phyloP scores from a whole-genome alignment of 306 rosid species.

The Medicago ruthenica region DNA sequence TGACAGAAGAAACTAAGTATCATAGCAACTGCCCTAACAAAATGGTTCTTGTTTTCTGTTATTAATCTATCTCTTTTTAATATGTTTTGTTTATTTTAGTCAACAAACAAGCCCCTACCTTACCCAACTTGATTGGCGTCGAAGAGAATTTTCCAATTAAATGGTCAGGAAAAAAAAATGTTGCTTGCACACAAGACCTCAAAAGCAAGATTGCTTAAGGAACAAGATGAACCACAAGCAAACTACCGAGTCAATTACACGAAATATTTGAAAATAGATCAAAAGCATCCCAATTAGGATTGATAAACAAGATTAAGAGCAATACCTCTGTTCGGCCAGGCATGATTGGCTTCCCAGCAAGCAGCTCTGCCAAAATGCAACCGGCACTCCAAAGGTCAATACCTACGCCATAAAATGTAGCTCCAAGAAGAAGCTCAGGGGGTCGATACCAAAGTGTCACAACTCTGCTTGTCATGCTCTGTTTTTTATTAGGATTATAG shows the following conservation, averaged over 20 bases:
- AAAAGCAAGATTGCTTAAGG: conserved; percentile 14
- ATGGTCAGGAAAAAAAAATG: not conserved
- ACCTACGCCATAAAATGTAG: conserved; percentile 77
- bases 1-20: not conserved
- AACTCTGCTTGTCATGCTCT: conserved; percentile 92
- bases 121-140: conserved; percentile 27
- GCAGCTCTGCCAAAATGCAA: conserved; percentile 98
- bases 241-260: conserved; percentile 14
- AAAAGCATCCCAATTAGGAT: conserved; percentile 30
- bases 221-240: conserved; percentile 23
- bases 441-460: conserved; percentile 99
- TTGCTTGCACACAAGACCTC: conserved; percentile 19
- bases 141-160: conserved; percentile 25
- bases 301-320: conserved; percentile 34
- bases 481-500: conserved; percentile 70
- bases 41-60: conserved; percentile 16
- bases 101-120: conserved; percentile 21
- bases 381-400: conserved; percentile 99
- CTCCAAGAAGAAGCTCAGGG: conserved; percentile 97
- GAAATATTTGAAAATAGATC: conserved; percentile 32
- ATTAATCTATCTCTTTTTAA: conserved; percentile 18
- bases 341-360: conserved; percentile 96
- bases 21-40: conserved; percentile 23
- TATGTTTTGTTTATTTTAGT: conserved; percentile 14
- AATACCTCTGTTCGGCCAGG: conserved; percentile 99